Evolutionary conservation across 371 early-diverging fungal species (phyloP), one percentile per base, ranked within the genome.

Genomic region (Apophysomyces sp.): DNA sequence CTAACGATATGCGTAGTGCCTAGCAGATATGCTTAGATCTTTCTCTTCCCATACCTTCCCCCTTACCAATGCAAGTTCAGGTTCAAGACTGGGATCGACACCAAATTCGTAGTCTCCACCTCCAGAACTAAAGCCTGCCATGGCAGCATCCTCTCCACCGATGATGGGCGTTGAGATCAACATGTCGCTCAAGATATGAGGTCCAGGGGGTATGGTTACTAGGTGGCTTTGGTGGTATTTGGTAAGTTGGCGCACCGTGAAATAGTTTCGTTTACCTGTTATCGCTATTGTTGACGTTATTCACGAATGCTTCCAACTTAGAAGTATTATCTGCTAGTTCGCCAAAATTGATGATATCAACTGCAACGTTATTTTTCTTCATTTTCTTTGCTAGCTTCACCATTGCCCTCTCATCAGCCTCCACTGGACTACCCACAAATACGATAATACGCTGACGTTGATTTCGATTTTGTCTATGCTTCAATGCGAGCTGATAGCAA

Each of bases 291-390:
- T 95, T 95, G 28, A 95, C 95, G 34, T 91, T 91, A 31, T 82
- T 83, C 51, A 96, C 87, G 74, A 98, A 97, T 5, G 96, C 94
- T 56, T 93, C 89, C 61, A 98, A 81, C 79, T 94, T 94, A 41
- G 90, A 72, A n/a, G 91, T 91, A 69, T 98, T 97, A 52, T 87
- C 89, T 2, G 82, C 71, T 56, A 94, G 94, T 78, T 99, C 98
- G 57, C 99, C 99, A 86, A 99, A 98, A 75, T 92, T 96, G 57
- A 99, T 82, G 5, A 99, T 82, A 67, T 99, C 98, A 12, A 99
- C 89, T 16, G 94, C 93, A 31, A 99, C 89, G 61, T 94, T 96
- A 81, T 97, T 98, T 85, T 97, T 98, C 76, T 98, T 95, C 63
- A 98, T 84, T 66, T 95, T 96, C 82, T 96, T 97, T 62, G 94